phyloP scores from a whole-genome alignment of 371 early-diverging fungal genomes.

The Zopfochytrium polystomum region DNA sequence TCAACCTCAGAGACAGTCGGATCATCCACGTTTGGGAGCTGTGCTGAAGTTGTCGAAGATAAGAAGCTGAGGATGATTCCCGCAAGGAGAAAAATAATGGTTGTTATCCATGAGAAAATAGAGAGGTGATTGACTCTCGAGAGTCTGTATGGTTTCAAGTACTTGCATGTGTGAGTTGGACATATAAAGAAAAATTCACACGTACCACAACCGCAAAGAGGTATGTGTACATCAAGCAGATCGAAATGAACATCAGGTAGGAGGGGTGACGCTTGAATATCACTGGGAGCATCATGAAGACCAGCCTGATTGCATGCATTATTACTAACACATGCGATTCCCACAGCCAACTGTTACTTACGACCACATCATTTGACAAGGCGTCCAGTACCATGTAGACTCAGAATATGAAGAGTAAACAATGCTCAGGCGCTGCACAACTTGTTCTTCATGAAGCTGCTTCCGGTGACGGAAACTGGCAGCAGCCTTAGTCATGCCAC shows the following conservation, averaged over 20 bases:
- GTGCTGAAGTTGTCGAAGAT: too few relatives aligned
- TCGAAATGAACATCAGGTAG: slow-evolving; percentile 23
- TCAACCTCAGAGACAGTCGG: too few relatives aligned
- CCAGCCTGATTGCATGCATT: slow-evolving; percentile 1
- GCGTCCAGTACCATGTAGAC: slow-evolving; percentile 18
- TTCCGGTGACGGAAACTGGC: slow-evolving; percentile 4
- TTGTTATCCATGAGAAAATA: slow-evolving; percentile 22
- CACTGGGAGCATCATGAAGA: slow-evolving; percentile 24
- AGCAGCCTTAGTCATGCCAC: not conserved
- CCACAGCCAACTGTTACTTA: slow-evolving; percentile 4
- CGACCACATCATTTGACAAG: slow-evolving; percentile 25
- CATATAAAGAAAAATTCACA: not conserved
- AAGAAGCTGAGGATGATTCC: slow-evolving; percentile 26
- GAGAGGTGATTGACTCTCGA: slow-evolving; percentile 22
- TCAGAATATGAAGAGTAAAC: slow-evolving; percentile 9
- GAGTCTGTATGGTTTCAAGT: slow-evolving; percentile 10
- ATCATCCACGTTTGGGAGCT: too few relatives aligned
- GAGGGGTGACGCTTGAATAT: slow-evolving; percentile 14
- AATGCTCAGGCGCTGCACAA: slow-evolving; percentile 6
- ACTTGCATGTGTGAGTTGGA: not conserved
- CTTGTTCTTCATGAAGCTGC: not conserved
- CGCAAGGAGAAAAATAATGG: slow-evolving; percentile 27
- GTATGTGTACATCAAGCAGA: slow-evolving; percentile 18
- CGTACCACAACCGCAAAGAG: slow-evolving; percentile 21
- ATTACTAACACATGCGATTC: too few relatives aligned